Evolutionary conservation across 495 filamentous ascomycete species (phyloP).

Genomic region (Cercophora scortea): DNA sequence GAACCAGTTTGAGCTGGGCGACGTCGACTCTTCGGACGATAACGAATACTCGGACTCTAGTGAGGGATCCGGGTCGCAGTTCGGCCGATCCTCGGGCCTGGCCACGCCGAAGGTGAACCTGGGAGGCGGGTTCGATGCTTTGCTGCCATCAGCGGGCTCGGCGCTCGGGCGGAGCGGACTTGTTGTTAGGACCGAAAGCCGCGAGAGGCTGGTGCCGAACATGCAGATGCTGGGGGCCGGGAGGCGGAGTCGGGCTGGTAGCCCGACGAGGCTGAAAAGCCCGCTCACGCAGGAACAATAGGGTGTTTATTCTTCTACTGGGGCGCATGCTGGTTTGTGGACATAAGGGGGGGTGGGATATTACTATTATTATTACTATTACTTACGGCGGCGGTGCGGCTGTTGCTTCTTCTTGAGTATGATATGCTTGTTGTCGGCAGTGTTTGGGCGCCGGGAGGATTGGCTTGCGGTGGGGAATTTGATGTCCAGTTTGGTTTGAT

Average conservation of each 20-base stretch:
- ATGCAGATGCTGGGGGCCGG: constrained; percentile 41
- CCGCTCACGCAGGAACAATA: constrained; percentile 32
- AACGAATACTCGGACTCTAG: constrained; percentile 49
- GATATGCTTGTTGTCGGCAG: no score
- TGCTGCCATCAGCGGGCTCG: constrained; percentile 35
- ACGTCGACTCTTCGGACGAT: constrained; percentile 47
- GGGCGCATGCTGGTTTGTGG: no score
- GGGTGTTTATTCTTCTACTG: not conserved
- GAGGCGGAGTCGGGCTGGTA: constrained; percentile 52
- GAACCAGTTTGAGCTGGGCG: constrained; percentile 64
- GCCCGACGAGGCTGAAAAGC: constrained; percentile 58
- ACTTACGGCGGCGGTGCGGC: no score
- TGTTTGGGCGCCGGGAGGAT: no score
- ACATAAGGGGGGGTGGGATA: no score
- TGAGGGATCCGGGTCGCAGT: constrained; percentile 29
- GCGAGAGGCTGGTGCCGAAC: constrained; percentile 52
- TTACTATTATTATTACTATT: no score
- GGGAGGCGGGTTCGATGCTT: constrained; percentile 40
- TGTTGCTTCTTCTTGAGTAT: no score
- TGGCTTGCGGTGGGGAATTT: no score
- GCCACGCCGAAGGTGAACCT: constrained; percentile 61
- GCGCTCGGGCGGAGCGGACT: constrained; percentile 67
- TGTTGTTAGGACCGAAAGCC: constrained; percentile 71
- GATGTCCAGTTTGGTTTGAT: no score
- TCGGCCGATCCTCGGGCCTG: constrained; percentile 51